A percentile compares a stretch with the other conserved stretches of the same genome.
These are phyloP conservation scores for Alternaria sp. DNA, from an alignment of 2,329 filamentous ascomycete genomes.

Conservation along the genomic window DNA sequence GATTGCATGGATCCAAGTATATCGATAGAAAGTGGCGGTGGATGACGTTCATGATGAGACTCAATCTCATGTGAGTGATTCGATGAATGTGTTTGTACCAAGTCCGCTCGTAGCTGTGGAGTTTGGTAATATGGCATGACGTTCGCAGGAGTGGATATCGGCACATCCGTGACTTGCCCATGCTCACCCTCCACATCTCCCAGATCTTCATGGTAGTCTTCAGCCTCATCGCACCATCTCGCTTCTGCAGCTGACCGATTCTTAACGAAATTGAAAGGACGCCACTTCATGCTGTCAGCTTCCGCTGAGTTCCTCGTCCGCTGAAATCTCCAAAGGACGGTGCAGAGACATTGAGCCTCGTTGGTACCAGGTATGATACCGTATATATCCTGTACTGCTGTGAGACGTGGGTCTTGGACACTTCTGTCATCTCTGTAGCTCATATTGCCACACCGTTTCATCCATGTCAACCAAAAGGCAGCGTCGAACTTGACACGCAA, in stretches of 20 bases:
- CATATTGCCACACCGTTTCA: constrained; percentile 39
- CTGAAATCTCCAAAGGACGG: constrained; percentile 51
- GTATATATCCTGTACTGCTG: constrained; percentile 55
- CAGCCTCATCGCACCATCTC: constrained; percentile 26
- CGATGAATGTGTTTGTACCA: constrained; percentile 9
- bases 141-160: constrained; percentile 4
- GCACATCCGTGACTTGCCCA: constrained; percentile 1
- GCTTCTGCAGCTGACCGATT: constrained; percentile 13
- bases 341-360: constrained; percentile 40
- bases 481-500: constrained; percentile 52
- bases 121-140: constrained; percentile 24
- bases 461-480: constrained; percentile 54
- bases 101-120: constrained; percentile 25
- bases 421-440: constrained; percentile 31
- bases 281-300: constrained; percentile 46
- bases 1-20: constrained; percentile 30
- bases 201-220: constrained; percentile 18
- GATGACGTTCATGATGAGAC: constrained; percentile 21
- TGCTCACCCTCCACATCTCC: not conserved
- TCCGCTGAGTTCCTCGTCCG: constrained; percentile 39
- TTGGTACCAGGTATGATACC: constrained; percentile 39
- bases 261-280: constrained; percentile 37
- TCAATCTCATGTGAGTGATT: constrained; percentile 27
- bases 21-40: constrained; percentile 39
- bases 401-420: constrained; percentile 47